Evolutionary conservation across 2,329 filamentous ascomycete species (phyloP).

Genomic region (Cercospora sojina): DNA sequence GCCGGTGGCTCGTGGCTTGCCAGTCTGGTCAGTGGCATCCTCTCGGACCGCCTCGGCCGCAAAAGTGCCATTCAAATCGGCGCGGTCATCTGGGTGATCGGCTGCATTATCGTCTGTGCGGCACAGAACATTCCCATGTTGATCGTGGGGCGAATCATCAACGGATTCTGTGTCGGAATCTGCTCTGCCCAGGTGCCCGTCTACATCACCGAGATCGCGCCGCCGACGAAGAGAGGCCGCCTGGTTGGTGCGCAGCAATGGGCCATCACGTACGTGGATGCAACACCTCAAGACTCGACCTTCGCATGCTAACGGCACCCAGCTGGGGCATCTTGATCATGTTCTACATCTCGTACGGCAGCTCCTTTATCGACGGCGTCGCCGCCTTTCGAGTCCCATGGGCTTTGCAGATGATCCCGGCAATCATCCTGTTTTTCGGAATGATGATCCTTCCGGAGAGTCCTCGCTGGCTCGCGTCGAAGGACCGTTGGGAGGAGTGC

Average conservation of each 20-base stretch:
- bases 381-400: constrained; percentile 40
- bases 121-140: constrained; percentile 69
- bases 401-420: constrained; percentile 52
- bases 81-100: constrained; percentile 52
- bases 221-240: constrained; percentile 58
- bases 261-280: constrained; percentile 61
- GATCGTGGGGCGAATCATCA: constrained; percentile 67
- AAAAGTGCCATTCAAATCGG: constrained; percentile 52
- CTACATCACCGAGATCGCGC: constrained; percentile 66
- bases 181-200: constrained; percentile 68
- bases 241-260: constrained; percentile 72
- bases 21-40: constrained; percentile 58
- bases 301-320: constrained; percentile 41
- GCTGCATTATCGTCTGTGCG: constrained; percentile 62
- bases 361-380: constrained; percentile 58
- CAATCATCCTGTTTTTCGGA: constrained; percentile 44
- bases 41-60: constrained; percentile 59
- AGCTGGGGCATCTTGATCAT: constrained; percentile 53
- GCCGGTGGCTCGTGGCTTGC: constrained; percentile 68
- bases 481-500: constrained; percentile 63
- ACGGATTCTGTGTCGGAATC: constrained; percentile 72
- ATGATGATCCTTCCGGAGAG: constrained; percentile 65
- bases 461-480: constrained; percentile 64
- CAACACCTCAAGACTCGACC: not conserved
- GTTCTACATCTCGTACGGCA: constrained; percentile 58